Base-by-base conservation (phyloP, 1,284 basidiomycete genomes). In the Tilletia walkeri region DNA sequence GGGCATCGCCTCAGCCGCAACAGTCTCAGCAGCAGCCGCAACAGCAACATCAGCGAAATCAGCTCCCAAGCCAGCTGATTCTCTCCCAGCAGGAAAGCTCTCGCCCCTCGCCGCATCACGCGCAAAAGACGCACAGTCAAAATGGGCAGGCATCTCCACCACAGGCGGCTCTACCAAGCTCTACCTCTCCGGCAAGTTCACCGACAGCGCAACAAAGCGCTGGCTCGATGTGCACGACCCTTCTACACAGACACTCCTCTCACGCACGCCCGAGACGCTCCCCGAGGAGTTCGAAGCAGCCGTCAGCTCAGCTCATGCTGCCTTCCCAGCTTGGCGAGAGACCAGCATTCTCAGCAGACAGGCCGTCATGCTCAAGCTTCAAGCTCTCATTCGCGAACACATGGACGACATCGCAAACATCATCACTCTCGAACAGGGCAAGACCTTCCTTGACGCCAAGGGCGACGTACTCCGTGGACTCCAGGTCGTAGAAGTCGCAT, bases 381-480 rank as follows among this genome's bases (percentile, higher is more conserved):
- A 85, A 71, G 77, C 79, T 2, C 78, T 86, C 16, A 78, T 86
- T 61, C 82, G 84, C 47, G 77, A 84, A 38, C 80, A 86, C 78
- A 82, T 84, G 80, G 85, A 85, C 74, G 85, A 85, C 72, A 76
- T 86, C 61, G 79, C 79, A 69, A 78, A 78, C 70, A 69, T 73
- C 47, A 81, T 81, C 70, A 76, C 81, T 2, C 77, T 82, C 67
- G 81, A 83, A 69, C 81, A 84, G 70, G 82, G 80, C 61, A 83
- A 83, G 76, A 85, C 84, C 0, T 84, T 84, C 66, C 75, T 84
- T 88, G 95, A 97, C 86, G 95, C 95, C 0, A 92, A 93, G 75
- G 95, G 95, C 0, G 95, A 99, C 84, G 89, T 99, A 50, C 88
- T 94, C 12, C 91, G 95, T 56, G 95, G 95, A 67, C 86, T 98